Evolutionary conservation across 768 basidiomycete genomes (phyloP).

Genomic region (Phlegmacium glaucopus): DNA sequence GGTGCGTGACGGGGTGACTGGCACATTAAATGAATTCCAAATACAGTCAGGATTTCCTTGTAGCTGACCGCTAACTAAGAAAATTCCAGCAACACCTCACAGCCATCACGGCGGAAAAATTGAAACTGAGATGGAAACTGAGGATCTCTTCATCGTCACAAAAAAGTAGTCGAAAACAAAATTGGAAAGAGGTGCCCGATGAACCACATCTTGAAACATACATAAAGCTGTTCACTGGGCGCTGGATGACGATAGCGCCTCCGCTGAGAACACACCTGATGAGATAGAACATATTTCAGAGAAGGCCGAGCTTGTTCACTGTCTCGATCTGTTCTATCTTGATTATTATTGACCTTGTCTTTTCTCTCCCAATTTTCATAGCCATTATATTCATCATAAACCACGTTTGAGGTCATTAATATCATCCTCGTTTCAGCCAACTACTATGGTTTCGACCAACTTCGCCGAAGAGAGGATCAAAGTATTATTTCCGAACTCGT

Average conservation of each 20-base stretch:
- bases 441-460: background rate
- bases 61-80: too few species aligned
- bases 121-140: too few species aligned
- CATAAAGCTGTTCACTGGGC: conserved; percentile 18
- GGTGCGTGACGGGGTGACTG: too few species aligned
- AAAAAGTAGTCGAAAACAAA: background rate
- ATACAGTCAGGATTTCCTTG: too few species aligned
- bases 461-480: background rate
- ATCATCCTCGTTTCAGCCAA: background rate
- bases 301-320: background rate
- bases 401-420: background rate
- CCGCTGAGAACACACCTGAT: background rate
- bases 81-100: too few species aligned
- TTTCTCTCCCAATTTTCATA: background rate
- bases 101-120: too few species aligned
- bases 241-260: conserved; percentile 21
- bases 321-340: conserved; percentile 4
- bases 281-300: background rate
- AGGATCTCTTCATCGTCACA: too few species aligned
- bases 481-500: background rate
- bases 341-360: background rate
- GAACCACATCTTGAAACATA: conserved; percentile 1
- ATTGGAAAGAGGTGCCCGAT: background rate
- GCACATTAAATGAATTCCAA: too few species aligned
- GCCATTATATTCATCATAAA: background rate